phyloP scores from a whole-genome alignment of 257 asterid genomes.

The Thymus mandschuricus region DNA sequence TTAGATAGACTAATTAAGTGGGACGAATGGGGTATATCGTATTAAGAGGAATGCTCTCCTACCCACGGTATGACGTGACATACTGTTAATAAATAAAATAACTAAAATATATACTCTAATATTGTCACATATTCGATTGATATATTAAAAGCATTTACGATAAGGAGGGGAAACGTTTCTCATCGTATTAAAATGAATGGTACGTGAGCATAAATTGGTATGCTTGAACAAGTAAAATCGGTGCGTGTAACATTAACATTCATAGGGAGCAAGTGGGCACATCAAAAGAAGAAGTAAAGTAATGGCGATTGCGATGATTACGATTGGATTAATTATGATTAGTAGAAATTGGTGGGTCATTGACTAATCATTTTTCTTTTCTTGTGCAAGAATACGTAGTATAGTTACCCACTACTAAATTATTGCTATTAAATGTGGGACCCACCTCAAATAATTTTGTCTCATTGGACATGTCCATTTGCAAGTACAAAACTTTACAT shows the following conservation, averaged over 20 bases:
- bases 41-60: too few species aligned
- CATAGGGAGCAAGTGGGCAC: background rate
- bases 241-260: background rate
- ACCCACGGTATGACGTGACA: too few species aligned
- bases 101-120: too few species aligned
- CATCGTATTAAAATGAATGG: too few species aligned
- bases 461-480: slow-evolving; percentile 1
- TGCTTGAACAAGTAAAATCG: background rate
- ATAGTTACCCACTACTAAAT: slow-evolving; percentile 19
- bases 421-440: slow-evolving; percentile 20
- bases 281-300: background rate
- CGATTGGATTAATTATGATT: slow-evolving; percentile 26
- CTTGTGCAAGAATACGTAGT: background rate
- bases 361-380: slow-evolving; percentile 26
- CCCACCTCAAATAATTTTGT: slow-evolving; percentile 32
- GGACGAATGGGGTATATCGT: too few species aligned
- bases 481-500: slow-evolving; percentile 26
- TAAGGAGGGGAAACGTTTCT: too few species aligned
- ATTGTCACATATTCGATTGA: too few species aligned
- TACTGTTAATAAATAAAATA: too few species aligned
- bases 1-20: too few species aligned
- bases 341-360: slow-evolving; percentile 10
- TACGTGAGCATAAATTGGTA: background rate
- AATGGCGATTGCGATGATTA: slow-evolving; percentile 17
- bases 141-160: too few species aligned